These are phyloP conservation scores for Botrytis hyacinthi DNA, from an alignment of 2,329 filamentous ascomycete genomes.

Conservation along the genomic window DNA sequence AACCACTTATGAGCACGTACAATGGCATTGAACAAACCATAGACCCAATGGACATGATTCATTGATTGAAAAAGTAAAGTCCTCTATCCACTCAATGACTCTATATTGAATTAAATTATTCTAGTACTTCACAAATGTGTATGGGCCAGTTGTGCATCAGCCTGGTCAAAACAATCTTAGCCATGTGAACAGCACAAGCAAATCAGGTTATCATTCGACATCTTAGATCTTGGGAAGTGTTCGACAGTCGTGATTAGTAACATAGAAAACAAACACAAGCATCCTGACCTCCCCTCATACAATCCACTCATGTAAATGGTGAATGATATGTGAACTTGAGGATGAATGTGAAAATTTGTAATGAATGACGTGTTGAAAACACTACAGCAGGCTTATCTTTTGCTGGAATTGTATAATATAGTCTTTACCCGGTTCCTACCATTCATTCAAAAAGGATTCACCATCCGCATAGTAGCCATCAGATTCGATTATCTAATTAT, in stretches of 20 bases:
- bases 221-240: background rate
- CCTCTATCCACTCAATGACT: background rate
- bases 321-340: background rate
- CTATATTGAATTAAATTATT: background rate
- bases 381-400: background rate
- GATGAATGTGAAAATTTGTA: fast-evolving
- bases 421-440: background rate
- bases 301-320: background rate
- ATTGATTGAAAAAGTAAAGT: background rate
- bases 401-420: background rate
- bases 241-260: background rate
- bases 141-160: background rate
- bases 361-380: fast-evolving
- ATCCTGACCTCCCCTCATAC: background rate
- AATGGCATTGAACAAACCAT: background rate
- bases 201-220: background rate
- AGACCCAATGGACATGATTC: background rate
- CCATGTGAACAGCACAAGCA: background rate
- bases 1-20: fast-evolving
- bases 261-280: background rate
- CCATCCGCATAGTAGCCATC: no score
- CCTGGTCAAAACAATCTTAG: background rate
- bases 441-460: background rate
- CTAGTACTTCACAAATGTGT: background rate
- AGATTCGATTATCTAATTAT: background rate